Base-by-base conservation (phyloP, 257 asterid genomes). In the Ligustrum vulgare region DNA sequence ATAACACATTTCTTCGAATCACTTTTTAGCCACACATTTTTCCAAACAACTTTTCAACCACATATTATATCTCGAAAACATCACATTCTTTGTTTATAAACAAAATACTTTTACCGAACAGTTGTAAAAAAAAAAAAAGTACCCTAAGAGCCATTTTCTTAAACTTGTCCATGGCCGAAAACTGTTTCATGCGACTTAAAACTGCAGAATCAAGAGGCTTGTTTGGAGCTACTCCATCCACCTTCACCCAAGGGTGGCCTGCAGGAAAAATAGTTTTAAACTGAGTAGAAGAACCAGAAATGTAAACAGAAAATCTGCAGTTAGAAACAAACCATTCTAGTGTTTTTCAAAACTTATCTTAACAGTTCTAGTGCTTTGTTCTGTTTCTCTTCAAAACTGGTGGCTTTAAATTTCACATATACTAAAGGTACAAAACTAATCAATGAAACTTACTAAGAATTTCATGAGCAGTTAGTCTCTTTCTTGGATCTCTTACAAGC, bases 401-500 rank as follows among this genome's bases (percentile, higher is more conserved):
- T 56, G 2, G 15, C 12, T 0, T 56, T 56, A 32, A n/a, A 54
- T n/a, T 20, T n/a, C 2, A 56, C 12, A 22, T 4, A 22, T 56
- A 56, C 2, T 20, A 45, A 18, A 6, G 2, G 22, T 31, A 31
- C 8, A 20, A n/a, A 56, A 56, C 28, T 56, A 56, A 56, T 22
- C 7, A 56, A 56, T 2, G 64, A 20, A 69, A 76, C 84, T 72
- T 67, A 81, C 84, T 73, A 43, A 81, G 81, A 77, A 77, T 79
- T 77, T 81, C 79, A 68, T 72, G 84, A 64, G 81, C 81, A 36
- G 84, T 81, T 39, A 73, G 72, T 60, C 84, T 81, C 76, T 51
- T 77, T 62, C 18, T 77, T 23, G 84, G 84, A 47, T 81, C 81
- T 77, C 79, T 62, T 62, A 62, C 51, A 34, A 81, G 76, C 84